Conservation (phyloP, 2,329 filamentous ascomycete species). For the Pezicula carpinea region DNA sequence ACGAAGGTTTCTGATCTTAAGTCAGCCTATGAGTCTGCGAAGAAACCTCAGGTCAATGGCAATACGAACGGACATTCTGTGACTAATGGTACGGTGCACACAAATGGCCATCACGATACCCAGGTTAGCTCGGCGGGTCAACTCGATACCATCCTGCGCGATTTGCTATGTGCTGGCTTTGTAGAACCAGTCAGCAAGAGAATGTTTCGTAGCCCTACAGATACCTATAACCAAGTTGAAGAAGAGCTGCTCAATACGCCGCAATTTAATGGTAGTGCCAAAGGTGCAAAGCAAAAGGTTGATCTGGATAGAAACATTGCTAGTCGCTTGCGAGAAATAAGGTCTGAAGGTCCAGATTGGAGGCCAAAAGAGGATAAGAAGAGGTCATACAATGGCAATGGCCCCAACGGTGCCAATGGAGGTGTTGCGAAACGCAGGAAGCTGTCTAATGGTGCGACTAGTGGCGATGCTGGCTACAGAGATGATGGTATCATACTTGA, state of each 20-base stretch:
- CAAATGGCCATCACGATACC: slow-evolving; percentile 16
- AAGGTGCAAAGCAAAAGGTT: slow-evolving; percentile 61
- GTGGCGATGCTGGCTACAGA: slow-evolving; percentile 32
- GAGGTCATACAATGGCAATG: slow-evolving; percentile 32
- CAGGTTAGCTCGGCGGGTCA: slow-evolving; percentile 31
- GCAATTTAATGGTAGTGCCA: slow-evolving; percentile 47
- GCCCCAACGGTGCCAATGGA: slow-evolving; percentile 21
- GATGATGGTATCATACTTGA: slow-evolving; percentile 43
- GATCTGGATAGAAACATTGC: slow-evolving; percentile 55
- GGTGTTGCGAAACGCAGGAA: slow-evolving; percentile 48
- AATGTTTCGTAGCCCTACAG: slow-evolving; percentile 57
- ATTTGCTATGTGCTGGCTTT: slow-evolving; percentile 59
- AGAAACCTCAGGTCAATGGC: slow-evolving; percentile 24
- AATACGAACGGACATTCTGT: slow-evolving; percentile 20
- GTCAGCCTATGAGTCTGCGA: slow-evolving; percentile 48
- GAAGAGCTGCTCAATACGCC: slow-evolving; percentile 50
- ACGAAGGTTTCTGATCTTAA: slow-evolving; percentile 65
- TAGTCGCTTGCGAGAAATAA: slow-evolving; percentile 47
- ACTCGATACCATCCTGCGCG: slow-evolving; percentile 35
- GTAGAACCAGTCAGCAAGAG: slow-evolving; percentile 57
- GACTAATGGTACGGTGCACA: slow-evolving; percentile 8
- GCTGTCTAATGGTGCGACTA: slow-evolving; percentile 43
- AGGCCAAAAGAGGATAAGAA: slow-evolving; percentile 47
- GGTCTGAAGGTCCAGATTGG: slow-evolving; percentile 36
- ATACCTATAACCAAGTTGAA: slow-evolving; percentile 57